Evolutionary conservation across 2,329 filamentous ascomycete genomes (phyloP), one percentile per base, ranked within the genome.

Genomic region (Bipolaris bicolor): DNA sequence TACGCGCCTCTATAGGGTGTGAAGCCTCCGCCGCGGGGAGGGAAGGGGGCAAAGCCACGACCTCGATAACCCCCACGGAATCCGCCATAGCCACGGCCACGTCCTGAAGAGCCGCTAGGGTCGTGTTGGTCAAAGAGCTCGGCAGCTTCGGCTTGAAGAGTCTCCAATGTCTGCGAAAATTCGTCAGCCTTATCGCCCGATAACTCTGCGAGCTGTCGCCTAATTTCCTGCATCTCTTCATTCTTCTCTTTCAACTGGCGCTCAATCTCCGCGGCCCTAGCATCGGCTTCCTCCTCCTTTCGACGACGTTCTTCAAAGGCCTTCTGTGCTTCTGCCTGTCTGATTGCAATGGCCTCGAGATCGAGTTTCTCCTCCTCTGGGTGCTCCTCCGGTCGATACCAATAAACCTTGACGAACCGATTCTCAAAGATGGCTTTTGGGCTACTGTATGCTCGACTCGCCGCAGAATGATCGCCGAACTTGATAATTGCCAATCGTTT

Each of bases 351-450:
- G 62, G 90, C 89, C 46, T 89, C 88, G 61, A 87, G 80, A 67
- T 93, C 88, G 9, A 92, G 80, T 60, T 86, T 83, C 1, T 84
- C 57, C 9, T 43, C 70, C 5, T 57, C 52, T 7, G 2, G 43
- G 6, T 34, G 51, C 15, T 49, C 22, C 34, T 71, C 64, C 5
- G 81, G 77, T 65, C 86, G 88, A 70, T 86, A 83, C 90, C 90
- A 94, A 67, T 89, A 92, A 0, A 94, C 88, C 67, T 92, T 93
- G 47, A 95, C 91, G 66, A 95, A 95, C 10, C 91, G 83, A 65
- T 94, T 95, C 67, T 93, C 89, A 69, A 94, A 95, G 43, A 95
- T 88, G 45, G 88, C 88, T 69, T 92, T 92, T 0, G 91, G 90
- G 7, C 89, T 92, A 45, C 84, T 83, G 72, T 91, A 92, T 2